phyloP scores from a whole-genome alignment of 495 filamentous ascomycete genomes.

The Xylaria venustula region DNA sequence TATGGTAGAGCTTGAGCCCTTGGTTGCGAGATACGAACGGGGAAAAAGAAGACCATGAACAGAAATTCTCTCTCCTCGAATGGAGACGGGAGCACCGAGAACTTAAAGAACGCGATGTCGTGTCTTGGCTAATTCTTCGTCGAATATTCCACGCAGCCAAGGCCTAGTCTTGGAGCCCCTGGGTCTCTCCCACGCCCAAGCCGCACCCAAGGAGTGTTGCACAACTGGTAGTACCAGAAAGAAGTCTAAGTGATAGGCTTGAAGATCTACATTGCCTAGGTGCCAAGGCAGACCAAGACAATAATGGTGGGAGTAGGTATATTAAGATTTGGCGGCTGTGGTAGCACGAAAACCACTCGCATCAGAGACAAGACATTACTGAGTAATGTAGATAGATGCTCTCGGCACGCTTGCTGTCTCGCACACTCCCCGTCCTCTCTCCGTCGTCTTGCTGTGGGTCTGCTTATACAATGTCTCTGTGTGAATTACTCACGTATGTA shows the following conservation, averaged over 20 bases:
- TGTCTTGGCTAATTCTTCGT: conserved; percentile 20
- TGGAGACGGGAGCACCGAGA: conserved; percentile 7
- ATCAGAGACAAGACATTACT: not conserved
- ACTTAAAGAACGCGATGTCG: conserved; percentile 8
- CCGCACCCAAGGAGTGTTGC: conserved; percentile 9
- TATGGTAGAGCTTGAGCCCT: no score
- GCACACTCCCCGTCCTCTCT: no score
- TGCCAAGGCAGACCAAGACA: conserved; percentile 28
- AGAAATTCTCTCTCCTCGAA: not conserved
- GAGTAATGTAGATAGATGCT: not conserved
- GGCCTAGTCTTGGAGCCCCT: not conserved
- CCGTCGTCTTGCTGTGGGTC: no score
- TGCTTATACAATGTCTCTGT: no score
- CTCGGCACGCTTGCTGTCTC: not conserved
- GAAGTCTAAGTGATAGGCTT: conserved; percentile 8
- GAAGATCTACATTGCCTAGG: conserved; percentile 28
- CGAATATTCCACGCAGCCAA: conserved; percentile 28
- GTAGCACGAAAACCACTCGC: not conserved
- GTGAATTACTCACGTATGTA: no score
- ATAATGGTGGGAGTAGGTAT: conserved; percentile 23
- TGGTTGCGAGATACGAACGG: no score
- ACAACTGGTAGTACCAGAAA: not conserved
- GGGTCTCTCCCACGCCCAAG: not conserved
- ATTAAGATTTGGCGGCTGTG: not conserved
- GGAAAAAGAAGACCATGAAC: not conserved